Percentiles rank a stretch among this genome's conserved stretches.
These are phyloP conservation scores for Fusarium humuli DNA, from an alignment of 2,329 filamentous ascomycete genomes.

Conservation along the genomic window DNA sequence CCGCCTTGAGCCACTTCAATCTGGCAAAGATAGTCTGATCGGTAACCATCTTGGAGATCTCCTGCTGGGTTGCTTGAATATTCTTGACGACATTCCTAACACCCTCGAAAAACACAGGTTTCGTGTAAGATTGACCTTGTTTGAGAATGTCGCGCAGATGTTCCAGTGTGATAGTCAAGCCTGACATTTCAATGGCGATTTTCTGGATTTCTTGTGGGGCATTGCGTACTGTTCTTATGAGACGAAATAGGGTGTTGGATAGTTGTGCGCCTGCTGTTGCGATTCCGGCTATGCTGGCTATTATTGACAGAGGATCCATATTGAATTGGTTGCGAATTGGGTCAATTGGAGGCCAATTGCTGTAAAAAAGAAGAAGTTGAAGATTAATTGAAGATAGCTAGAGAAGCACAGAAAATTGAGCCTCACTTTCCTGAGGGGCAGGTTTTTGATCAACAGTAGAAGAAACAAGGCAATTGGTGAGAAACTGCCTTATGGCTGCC, in stretches of 20 bases:
- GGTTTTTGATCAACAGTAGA: too few species aligned
- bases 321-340: background rate
- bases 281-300: slow-evolving; percentile 33
- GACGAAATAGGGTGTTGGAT: slow-evolving; percentile 15
- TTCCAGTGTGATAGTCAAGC: background rate
- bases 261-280: slow-evolving; percentile 27
- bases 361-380: too few species aligned
- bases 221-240: slow-evolving; percentile 12
- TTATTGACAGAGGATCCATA: slow-evolving; percentile 33
- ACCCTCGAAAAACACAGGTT: background rate
- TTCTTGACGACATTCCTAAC: slow-evolving; percentile 14
- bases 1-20: slow-evolving; percentile 14
- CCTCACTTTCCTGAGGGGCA: too few species aligned
- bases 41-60: background rate
- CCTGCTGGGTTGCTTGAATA: slow-evolving; percentile 12
- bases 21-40: background rate
- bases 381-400: too few species aligned
- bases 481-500: slow-evolving; percentile 18
- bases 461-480: too few species aligned
- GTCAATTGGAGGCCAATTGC: too few species aligned
- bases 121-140: background rate
- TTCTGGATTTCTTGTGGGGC: slow-evolving; percentile 10
- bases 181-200: slow-evolving; percentile 26
- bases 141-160: slow-evolving; percentile 22
- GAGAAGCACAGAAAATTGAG: too few species aligned